phyloP scores from a whole-genome alignment of 345 rosid species.

The Sisymbrium altissimum region DNA sequence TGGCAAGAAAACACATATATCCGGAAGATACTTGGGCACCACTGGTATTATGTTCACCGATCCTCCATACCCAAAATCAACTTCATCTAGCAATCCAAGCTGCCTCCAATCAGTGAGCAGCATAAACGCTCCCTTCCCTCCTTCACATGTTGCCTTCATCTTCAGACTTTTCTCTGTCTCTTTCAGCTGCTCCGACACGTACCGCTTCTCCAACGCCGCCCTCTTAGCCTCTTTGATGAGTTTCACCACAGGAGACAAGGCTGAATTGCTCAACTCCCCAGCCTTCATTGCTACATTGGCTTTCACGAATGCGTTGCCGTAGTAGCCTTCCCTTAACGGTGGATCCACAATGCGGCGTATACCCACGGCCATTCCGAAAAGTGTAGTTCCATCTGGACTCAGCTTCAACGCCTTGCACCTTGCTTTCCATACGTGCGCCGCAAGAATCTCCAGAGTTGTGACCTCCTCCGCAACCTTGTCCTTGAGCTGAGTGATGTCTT shows the following conservation, averaged over 20 bases:
- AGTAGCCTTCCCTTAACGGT: slow-evolving; percentile 44
- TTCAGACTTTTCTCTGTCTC: slow-evolving; percentile 31
- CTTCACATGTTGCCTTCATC: slow-evolving; percentile 27
- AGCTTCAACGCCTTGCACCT: slow-evolving; percentile 46
- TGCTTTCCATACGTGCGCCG: slow-evolving; percentile 51
- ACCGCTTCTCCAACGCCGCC: slow-evolving; percentile 6
- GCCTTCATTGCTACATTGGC: slow-evolving; percentile 37
- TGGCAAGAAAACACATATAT: slow-evolving; percentile 48
- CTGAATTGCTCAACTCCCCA: slow-evolving; percentile 28
- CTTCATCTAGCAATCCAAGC: slow-evolving; percentile 42
- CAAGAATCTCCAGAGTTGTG: slow-evolving; percentile 52
- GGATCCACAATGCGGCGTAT: slow-evolving; percentile 41
- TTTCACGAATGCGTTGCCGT: slow-evolving; percentile 56
- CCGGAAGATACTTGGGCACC: slow-evolving; percentile 43
- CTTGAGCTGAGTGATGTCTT: slow-evolving; percentile 41
- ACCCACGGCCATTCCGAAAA: slow-evolving; percentile 38
- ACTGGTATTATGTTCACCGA: slow-evolving; percentile 44
- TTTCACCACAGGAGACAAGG: slow-evolving; percentile 30
- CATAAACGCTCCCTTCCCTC: slow-evolving; percentile 40
- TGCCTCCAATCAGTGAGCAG: slow-evolving; percentile 58
- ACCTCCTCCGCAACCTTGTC: slow-evolving; percentile 19
- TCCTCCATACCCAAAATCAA: slow-evolving; percentile 41
- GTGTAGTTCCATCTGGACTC: slow-evolving; percentile 38
- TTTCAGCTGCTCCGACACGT: slow-evolving; percentile 26
- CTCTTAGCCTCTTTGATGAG: slow-evolving; percentile 47